These are phyloP conservation scores for Anisodus acutangulus DNA, from an alignment of 257 asterid genomes.

Conservation along the genomic window DNA sequence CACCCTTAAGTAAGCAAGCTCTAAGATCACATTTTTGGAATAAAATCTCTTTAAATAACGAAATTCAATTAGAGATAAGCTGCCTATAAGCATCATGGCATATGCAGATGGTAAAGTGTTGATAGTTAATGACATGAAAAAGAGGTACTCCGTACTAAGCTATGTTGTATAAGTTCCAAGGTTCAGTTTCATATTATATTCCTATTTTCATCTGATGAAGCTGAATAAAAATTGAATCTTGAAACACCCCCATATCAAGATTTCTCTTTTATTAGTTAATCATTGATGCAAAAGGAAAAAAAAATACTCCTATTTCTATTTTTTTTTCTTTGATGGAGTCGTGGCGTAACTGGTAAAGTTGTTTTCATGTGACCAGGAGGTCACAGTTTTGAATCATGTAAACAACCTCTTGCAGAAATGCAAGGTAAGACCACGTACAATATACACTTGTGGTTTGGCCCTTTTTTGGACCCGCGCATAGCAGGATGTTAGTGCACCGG, in stretches of 20 bases:
- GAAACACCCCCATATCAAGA: background rate
- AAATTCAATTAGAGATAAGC: background rate
- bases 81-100: background rate
- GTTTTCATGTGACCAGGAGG: no score
- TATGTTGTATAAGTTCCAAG: background rate
- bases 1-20: background rate
- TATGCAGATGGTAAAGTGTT: background rate
- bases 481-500: no score
- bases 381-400: no score
- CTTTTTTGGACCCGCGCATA: no score
- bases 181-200: background rate
- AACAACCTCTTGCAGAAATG: no score
- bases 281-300: background rate
- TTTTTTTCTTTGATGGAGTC: background rate
- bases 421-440: no score
- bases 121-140: background rate
- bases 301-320: background rate
- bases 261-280: background rate
- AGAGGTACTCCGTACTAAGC: background rate
- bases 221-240: conserved; percentile 9
- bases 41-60: background rate
- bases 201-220: background rate
- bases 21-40: background rate
- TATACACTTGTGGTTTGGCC: no score
- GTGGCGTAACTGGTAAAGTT: no score